These are phyloP conservation scores for Vinca major DNA, from an alignment of 305 asterid species.

Conservation along the genomic window DNA sequence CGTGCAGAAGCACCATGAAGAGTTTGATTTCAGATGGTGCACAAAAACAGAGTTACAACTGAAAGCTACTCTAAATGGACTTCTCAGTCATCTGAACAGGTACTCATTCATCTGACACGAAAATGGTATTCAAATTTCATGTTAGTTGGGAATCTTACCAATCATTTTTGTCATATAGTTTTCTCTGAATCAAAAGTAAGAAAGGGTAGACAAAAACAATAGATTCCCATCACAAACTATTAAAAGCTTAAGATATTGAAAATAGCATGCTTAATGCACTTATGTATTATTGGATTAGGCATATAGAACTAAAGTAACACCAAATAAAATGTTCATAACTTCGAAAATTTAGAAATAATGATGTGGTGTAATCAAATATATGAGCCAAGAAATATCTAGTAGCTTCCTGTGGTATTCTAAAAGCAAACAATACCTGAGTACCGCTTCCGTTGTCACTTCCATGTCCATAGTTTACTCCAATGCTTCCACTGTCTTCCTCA, in stretches of 20 bases:
- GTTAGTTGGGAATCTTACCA: not conserved
- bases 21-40: no score
- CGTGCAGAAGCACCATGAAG: no score
- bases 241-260: no score
- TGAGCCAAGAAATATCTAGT: not conserved
- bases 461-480: slow-evolving; percentile 24
- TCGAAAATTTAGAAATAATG: not conserved
- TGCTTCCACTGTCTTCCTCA: slow-evolving; percentile 32
- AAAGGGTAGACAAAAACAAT: not conserved
- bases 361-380: not conserved
- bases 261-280: no score
- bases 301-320: no score
- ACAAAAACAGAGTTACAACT: no score
- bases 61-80: no score
- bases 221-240: not conserved
- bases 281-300: no score
- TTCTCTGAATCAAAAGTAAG: not conserved
- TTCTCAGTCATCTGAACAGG: no score
- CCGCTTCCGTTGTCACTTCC: slow-evolving; percentile 46
- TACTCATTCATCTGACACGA: no score
- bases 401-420: not conserved
- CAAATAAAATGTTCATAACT: no score
- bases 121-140: not conserved
- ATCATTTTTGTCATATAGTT: not conserved
- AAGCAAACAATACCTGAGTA: slow-evolving; percentile 30